Conservation (phyloP, 495 filamentous ascomycete species). For the Thozetella sp. region DNA sequence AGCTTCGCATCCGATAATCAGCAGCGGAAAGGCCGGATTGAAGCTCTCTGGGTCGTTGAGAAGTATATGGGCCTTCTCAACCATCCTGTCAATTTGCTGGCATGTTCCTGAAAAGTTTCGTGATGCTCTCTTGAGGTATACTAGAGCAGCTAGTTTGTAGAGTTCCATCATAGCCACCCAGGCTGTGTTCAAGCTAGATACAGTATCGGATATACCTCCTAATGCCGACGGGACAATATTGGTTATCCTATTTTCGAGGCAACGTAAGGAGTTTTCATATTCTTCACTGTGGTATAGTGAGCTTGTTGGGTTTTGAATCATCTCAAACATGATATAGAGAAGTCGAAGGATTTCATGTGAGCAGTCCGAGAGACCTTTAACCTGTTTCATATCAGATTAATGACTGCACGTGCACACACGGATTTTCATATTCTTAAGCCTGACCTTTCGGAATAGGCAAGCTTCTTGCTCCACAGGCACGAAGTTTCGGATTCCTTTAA, state of each 20-base stretch:
- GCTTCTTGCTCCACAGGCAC: background rate
- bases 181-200: background rate
- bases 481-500: background rate
- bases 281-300: background rate
- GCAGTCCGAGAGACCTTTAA: background rate
- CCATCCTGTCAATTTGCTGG: background rate
- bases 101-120: background rate
- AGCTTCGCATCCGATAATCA: background rate
- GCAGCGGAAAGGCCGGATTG: background rate
- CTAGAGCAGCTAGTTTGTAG: background rate
- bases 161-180: background rate
- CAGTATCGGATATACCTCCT: background rate
- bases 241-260: background rate
- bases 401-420: background rate
- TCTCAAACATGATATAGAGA: background rate
- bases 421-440: background rate
- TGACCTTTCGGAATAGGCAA: background rate
- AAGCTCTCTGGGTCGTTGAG: background rate
- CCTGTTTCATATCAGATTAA: background rate
- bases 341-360: background rate
- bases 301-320: background rate
- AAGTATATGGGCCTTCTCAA: background rate
- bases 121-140: background rate
- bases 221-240: background rate
- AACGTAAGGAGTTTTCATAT: background rate